phyloP scores from a whole-genome alignment of 2,329 filamentous ascomycete species.

The Byssoonygena ceratinophila region DNA sequence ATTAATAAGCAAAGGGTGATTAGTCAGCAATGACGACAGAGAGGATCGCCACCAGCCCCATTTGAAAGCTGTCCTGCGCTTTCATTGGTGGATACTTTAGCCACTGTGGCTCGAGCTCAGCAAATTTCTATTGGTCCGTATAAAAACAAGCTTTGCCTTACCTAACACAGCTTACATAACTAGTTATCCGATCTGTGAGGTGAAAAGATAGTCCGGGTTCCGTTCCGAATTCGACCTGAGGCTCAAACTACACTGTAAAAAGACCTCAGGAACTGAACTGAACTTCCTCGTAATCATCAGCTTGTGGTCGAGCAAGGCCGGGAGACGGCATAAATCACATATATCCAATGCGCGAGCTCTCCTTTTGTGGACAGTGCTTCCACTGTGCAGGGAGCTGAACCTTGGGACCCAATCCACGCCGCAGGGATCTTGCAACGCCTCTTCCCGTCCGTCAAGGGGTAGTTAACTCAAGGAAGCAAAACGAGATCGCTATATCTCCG shows the following conservation, averaged over 20 bases:
- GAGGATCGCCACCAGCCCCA: not conserved
- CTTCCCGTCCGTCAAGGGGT: no score
- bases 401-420: no score
- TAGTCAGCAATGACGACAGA: conserved; percentile 9
- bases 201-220: conserved; percentile 1
- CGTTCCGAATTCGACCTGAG: not conserved
- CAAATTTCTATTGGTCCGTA: not conserved
- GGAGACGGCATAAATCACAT: no score
- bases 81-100: not conserved
- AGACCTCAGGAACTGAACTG: no score
- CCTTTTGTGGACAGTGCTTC: no score
- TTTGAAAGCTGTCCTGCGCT: not conserved
- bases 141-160: conserved; percentile 3
- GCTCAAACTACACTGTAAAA: not conserved
- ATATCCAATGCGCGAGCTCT: no score
- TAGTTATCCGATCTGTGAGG: not conserved
- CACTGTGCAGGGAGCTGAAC: no score
- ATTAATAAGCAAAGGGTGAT: not conserved
- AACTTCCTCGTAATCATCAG: no score
- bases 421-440: no score
- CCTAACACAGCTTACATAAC: not conserved
- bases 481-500: no score
- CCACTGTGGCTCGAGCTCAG: not conserved
- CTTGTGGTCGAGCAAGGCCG: no score
- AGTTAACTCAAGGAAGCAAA: no score